Conservation (phyloP, 2,329 filamentous ascomycete species). For the Xylariaceae sp. region DNA sequence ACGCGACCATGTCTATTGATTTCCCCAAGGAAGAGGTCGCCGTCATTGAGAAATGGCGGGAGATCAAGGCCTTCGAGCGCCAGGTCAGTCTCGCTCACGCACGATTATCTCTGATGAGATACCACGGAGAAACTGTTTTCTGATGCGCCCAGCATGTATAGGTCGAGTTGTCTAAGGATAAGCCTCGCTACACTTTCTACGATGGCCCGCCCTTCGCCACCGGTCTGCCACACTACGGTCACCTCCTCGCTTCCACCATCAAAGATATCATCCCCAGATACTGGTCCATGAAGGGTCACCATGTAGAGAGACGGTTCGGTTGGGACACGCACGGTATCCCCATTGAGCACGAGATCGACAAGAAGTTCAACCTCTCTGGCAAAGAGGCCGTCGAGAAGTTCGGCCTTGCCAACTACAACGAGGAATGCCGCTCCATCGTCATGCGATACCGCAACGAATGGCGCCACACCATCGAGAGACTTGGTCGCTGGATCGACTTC, state of each 20-base stretch:
- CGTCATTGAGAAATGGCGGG: constrained; percentile 79
- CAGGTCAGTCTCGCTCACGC: constrained; percentile 48
- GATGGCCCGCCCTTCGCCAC: constrained; percentile 79
- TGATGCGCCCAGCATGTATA: constrained; percentile 26
- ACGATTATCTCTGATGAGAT: background rate
- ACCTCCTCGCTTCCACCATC: constrained; percentile 86
- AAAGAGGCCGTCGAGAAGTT: constrained; percentile 82
- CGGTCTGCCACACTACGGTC: constrained; percentile 61
- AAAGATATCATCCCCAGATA: constrained; percentile 96
- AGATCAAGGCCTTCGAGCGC: constrained; percentile 84
- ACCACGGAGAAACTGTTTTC: constrained; percentile 7
- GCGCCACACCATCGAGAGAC: constrained; percentile 77
- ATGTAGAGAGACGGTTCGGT: constrained; percentile 87
- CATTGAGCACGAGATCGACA: constrained; percentile 96
- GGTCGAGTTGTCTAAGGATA: constrained; percentile 74
- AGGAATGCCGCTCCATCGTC: constrained; percentile 85
- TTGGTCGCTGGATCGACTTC: constrained; percentile 96
- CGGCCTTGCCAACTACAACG: constrained; percentile 85
- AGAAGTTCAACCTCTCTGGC: constrained; percentile 84
- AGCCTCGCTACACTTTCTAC: constrained; percentile 89
- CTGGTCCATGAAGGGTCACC: constrained; percentile 94
- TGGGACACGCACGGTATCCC: constrained; percentile 95
- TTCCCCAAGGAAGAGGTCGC: constrained; percentile 89
- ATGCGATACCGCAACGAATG: constrained; percentile 87
- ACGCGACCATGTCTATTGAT: constrained; percentile 68